Base-by-base conservation (phyloP, 1,284 basidiomycete genomes). In the Moniliella sp. region DNA sequence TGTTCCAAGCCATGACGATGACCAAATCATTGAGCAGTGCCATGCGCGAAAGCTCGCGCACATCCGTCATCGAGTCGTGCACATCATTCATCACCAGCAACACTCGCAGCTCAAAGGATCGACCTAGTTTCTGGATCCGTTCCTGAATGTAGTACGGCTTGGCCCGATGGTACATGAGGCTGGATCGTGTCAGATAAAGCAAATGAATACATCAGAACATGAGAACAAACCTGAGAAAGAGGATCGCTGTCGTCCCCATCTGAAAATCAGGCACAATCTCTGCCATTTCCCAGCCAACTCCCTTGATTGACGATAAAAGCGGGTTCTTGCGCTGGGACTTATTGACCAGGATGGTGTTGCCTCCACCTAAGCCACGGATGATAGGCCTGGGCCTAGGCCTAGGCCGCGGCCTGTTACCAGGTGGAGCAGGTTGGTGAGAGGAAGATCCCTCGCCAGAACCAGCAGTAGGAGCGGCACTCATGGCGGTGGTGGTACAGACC, bases 141-240 rank as follows among this genome's bases (percentile, higher is more conserved):
- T 71, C 70, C 55, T 84, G 78, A 38, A 99, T 76, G 57, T 99
- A 99, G 61, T 97, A 91, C 3, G 91, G 91, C 61, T 97, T 91
- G 11, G 97, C 68, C 15, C 86, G 77, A 52, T 97, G 86, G 48
- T 97, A 97, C 46, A 76, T 78, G 38, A 97, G 62, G 55, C 86
- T n/a, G n/a, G n/a, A n/a, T n/a, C n/a, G n/a, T n/a, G n/a, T n/a
- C n/a, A n/a, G n/a, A n/a, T n/a, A n/a, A n/a, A n/a, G n/a, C n/a
- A n/a, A n/a, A n/a, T n/a, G n/a, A n/a, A n/a, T n/a, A n/a, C n/a
- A n/a, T n/a, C n/a, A n/a, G n/a, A n/a, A n/a, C n/a, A n/a, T n/a
- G n/a, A n/a, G n/a, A n/a, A n/a, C n/a, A n/a, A n/a, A n/a, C n/a
- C n/a, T 37, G 25, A 57, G 46, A 15, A 56, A 56, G 3, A 57